These are phyloP conservation scores for Talaromyces islandicus DNA, from an alignment of 2,329 filamentous ascomycete genomes.

Conservation along the genomic window DNA sequence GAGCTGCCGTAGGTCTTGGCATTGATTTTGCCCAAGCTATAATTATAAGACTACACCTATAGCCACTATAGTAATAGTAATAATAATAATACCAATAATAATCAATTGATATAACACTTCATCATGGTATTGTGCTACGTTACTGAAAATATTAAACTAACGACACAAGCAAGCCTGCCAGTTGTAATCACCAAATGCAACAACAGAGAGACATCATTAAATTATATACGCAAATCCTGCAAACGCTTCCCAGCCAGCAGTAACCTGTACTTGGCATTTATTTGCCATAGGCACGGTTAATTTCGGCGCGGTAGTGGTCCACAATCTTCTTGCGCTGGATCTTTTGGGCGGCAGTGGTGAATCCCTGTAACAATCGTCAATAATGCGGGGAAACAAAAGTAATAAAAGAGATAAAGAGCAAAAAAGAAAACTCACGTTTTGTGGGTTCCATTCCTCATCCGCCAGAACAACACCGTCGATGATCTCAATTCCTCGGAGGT, in stretches of 20 bases:
- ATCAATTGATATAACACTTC: neutral
- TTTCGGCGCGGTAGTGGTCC: conserved; percentile 55
- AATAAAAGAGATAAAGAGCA: neutral
- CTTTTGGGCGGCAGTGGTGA: conserved; percentile 66
- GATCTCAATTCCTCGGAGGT: conserved; percentile 36
- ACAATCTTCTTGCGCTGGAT: conserved; percentile 65
- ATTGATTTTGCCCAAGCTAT: neutral
- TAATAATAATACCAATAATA: too few relatives aligned
- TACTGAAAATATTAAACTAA: neutral
- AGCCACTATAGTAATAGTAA: neutral
- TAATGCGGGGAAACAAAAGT: too few relatives aligned
- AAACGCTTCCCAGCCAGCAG: neutral
- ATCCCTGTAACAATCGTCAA: conserved; percentile 43
- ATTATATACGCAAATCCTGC: conserved; percentile 1
- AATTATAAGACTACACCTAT: neutral
- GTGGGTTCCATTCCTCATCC: conserved; percentile 41
- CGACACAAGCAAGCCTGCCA: neutral
- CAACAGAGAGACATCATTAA: conserved; percentile 4
- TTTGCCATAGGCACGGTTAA: conserved; percentile 51
- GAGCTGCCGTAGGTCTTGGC: neutral
- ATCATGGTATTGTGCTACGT: neutral
- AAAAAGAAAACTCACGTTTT: conserved; percentile 28
- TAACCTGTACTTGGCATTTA: neutral
- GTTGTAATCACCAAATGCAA: neutral
- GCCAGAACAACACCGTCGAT: conserved; percentile 39